These are phyloP conservation scores for Leishmania mexicana DNA, from an alignment of 208 protist genomes.

Conservation along the genomic window DNA sequence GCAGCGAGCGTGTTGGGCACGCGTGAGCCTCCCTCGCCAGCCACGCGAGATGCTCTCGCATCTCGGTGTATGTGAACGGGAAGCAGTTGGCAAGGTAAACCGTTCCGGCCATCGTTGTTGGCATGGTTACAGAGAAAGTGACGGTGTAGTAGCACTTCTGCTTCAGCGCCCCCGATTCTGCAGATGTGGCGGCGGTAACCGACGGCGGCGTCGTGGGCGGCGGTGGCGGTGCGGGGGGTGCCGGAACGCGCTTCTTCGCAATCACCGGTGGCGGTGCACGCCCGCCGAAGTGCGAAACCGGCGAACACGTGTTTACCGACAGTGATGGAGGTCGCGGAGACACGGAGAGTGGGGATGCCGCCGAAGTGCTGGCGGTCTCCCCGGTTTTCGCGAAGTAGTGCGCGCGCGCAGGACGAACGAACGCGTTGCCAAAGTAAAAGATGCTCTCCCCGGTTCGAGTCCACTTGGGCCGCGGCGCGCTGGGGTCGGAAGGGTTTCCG, in stretches of 20 bases:
- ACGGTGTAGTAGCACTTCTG: slow-evolving; percentile 90
- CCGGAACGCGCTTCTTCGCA: slow-evolving; percentile 17
- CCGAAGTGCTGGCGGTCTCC: slow-evolving; percentile 4
- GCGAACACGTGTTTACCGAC: background rate
- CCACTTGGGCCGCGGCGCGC: slow-evolving; percentile 37
- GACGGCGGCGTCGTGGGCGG: background rate
- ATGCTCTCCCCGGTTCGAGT: slow-evolving; percentile 68
- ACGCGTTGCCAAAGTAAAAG: slow-evolving; percentile 85
- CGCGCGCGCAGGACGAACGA: slow-evolving; percentile 52
- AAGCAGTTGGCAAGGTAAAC: slow-evolving; percentile 96
- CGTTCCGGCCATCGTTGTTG: slow-evolving; percentile 55
- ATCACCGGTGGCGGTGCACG: slow-evolving; percentile 20
- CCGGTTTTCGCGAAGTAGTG: slow-evolving; percentile 28
- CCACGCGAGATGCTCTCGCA: slow-evolving; percentile 60
- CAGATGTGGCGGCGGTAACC: background rate
- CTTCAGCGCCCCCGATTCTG: slow-evolving; percentile 8
- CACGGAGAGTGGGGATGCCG: background rate
- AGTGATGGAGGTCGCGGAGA: background rate
- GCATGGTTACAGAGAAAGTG: slow-evolving; percentile 90
- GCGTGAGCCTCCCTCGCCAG: slow-evolving; percentile 25
- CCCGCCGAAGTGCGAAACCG: slow-evolving; percentile 6
- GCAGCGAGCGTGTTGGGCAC: slow-evolving; percentile 1
- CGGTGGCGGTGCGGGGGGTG: background rate
- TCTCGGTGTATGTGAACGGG: slow-evolving; percentile 96
- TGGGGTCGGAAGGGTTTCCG: background rate